Conservation (phyloP, 805 yeast species). For the Wickerhamiella azymoides region DNA sequence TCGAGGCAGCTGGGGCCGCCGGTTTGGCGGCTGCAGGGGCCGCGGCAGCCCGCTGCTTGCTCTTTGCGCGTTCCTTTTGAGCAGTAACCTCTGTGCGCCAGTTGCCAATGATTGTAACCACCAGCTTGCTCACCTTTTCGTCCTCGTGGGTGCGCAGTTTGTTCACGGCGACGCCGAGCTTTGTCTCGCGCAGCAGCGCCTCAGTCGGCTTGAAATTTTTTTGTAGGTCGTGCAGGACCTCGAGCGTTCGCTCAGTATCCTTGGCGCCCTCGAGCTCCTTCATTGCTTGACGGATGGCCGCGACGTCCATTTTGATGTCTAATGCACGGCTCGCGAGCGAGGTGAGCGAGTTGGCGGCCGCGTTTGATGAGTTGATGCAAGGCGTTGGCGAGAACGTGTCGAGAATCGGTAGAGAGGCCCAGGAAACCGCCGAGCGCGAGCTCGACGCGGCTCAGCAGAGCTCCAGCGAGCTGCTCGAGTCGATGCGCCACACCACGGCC, state of each 20-base stretch:
- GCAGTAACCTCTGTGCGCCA: constrained; percentile 81
- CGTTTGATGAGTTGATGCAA: not conserved
- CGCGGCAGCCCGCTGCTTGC: constrained; percentile 5
- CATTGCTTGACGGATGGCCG: constrained; percentile 22
- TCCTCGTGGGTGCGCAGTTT: constrained; percentile 67
- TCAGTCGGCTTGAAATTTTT: constrained; percentile 75
- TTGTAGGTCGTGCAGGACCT: constrained; percentile 50
- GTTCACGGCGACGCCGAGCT: constrained; percentile 94
- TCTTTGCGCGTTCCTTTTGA: constrained; percentile 19
- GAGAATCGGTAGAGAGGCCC: not conserved
- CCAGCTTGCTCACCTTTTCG: constrained; percentile 42
- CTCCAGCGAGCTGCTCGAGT: not conserved
- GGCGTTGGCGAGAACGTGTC: not conserved
- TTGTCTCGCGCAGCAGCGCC: constrained; percentile 74
- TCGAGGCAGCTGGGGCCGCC: constrained; percentile 8
- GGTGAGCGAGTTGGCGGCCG: not conserved
- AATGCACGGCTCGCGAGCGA: constrained; percentile 2
- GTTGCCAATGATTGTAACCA: constrained; percentile 63
- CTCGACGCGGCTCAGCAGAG: constrained; percentile 1
- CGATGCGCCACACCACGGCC: not conserved
- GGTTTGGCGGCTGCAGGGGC: constrained; percentile 10
- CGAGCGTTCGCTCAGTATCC: constrained; percentile 49
- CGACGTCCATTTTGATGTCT: constrained; percentile 16
- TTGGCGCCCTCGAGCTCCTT: constrained; percentile 60
- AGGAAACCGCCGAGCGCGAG: not conserved